A percentile compares a stretch with the other conserved stretches of the same genome.
Conservation (phyloP, 371 early-diverging fungal species). For the Rhizomucor miehei region DNA sequence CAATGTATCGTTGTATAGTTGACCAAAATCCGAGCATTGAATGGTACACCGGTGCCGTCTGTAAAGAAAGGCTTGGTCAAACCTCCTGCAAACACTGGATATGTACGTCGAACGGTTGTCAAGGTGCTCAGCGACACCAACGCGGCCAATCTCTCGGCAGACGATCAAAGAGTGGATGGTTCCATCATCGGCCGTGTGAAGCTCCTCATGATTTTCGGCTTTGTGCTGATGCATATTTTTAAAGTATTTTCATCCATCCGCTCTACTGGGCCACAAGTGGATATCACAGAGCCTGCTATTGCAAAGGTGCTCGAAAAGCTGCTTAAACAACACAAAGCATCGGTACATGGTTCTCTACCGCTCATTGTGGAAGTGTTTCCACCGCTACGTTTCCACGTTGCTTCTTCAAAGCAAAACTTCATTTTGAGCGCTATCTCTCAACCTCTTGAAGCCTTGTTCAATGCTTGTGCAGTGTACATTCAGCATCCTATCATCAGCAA, state of each 20-base stretch:
- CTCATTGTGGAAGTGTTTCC: slow-evolving; percentile 63
- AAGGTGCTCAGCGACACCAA: slow-evolving; percentile 42
- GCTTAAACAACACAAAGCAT: slow-evolving; percentile 39
- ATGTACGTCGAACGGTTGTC: slow-evolving; percentile 42
- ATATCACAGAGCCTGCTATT: slow-evolving; percentile 37
- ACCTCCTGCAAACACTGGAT: slow-evolving; percentile 27
- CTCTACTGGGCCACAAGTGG: slow-evolving; percentile 36
- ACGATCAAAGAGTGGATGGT: slow-evolving; percentile 38
- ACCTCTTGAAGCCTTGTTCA: slow-evolving; percentile 46
- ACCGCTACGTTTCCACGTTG: slow-evolving; percentile 55
- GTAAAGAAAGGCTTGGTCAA: slow-evolving; percentile 26
- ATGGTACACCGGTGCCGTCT: slow-evolving; percentile 5
- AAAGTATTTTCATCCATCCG: slow-evolving; percentile 68
- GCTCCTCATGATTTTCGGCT: slow-evolving; percentile 58
- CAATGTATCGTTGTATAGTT: slow-evolving; percentile 9
- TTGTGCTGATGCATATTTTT: slow-evolving; percentile 73
- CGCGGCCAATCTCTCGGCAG: slow-evolving; percentile 1
- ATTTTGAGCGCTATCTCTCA: slow-evolving; percentile 34
- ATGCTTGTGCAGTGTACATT: slow-evolving; percentile 51
- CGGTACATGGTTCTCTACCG: slow-evolving; percentile 39
- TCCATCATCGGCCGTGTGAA: slow-evolving; percentile 53
- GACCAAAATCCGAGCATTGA: slow-evolving; percentile 21
- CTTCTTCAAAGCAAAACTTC: slow-evolving; percentile 23
- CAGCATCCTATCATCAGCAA: slow-evolving; percentile 66
- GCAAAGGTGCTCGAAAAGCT: slow-evolving; percentile 43